phyloP scores from a whole-genome alignment of 768 basidiomycete genomes.

The Leccinum pellstonianum region DNA sequence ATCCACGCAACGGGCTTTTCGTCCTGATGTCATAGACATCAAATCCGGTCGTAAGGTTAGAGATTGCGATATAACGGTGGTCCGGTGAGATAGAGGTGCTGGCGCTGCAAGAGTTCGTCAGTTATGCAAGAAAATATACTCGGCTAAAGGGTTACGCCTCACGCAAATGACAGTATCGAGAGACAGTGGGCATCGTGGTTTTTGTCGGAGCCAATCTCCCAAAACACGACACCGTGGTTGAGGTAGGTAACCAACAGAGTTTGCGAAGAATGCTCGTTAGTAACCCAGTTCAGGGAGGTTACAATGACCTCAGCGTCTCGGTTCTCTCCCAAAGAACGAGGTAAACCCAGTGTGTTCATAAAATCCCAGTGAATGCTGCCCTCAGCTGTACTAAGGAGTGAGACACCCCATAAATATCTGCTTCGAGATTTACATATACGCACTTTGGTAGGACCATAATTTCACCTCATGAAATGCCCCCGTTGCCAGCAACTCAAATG shows the following conservation, averaged over 20 bases:
- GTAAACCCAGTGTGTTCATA: neutral
- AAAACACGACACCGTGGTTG: neutral
- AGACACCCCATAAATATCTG: no score
- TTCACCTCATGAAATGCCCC: neutral
- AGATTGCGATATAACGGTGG: neutral
- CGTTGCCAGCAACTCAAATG: neutral
- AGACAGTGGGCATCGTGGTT: neutral
- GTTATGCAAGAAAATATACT: no score
- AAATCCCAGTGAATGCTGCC: neutral
- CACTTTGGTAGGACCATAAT: neutral
- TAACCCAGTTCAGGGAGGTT: neutral
- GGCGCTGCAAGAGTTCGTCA: neutral
- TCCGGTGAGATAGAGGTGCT: neutral
- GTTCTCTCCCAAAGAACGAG: neutral
- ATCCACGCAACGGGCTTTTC: neutral
- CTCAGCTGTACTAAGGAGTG: no score
- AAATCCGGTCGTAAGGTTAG: neutral
- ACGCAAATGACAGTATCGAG: neutral
- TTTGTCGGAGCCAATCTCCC: neutral
- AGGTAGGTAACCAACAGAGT: neutral
- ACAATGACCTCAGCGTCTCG: neutral
- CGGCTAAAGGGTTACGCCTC: neutral
- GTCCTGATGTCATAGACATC: neutral
- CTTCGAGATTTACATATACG: no score
- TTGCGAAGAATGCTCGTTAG: neutral